Evolutionary conservation across 2,329 filamentous ascomycete species (phyloP).

Genomic region (Fusarium sarcochroum): DNA sequence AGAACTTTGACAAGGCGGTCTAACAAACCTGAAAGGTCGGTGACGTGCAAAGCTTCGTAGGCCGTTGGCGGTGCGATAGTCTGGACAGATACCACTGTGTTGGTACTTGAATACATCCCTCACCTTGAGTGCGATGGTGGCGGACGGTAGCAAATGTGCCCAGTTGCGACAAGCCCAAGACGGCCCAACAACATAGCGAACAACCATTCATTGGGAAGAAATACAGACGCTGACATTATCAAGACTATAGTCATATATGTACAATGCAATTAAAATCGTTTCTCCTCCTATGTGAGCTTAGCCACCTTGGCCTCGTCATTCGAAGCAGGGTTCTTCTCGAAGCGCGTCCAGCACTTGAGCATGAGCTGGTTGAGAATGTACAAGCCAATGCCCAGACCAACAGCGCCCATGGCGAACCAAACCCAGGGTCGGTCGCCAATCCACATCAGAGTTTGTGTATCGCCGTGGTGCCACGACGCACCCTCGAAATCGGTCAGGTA

Average conservation of each 20-base stretch:
- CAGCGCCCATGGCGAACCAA: constrained; percentile 50
- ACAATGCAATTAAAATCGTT: neutral
- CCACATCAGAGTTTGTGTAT: constrained; percentile 64
- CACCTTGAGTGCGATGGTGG: too few species aligned
- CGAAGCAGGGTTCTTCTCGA: constrained; percentile 21
- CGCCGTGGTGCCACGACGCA: constrained; percentile 62
- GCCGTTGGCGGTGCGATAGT: too few species aligned
- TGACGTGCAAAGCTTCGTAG: neutral
- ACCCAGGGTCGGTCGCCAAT: constrained; percentile 56
- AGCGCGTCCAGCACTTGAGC: constrained; percentile 25
- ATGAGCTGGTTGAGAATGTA: constrained; percentile 36
- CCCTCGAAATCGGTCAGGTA: constrained; percentile 57
- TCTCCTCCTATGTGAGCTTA: constrained; percentile 38
- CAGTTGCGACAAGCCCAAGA: neutral
- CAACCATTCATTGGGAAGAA: neutral
- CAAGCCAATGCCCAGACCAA: constrained; percentile 43
- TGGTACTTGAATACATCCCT: too few species aligned
- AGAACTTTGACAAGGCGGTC: neutral
- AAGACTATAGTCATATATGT: constrained; percentile 27
- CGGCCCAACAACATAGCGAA: neutral
- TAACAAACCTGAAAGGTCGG: neutral
- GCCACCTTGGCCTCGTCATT: constrained; percentile 36
- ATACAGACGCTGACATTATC: constrained; percentile 29
- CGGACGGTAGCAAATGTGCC: too few species aligned
- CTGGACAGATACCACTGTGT: too few species aligned